These are phyloP conservation scores for Poa pratensis DNA, from an alignment of 176 grass and related monocot species.

Conservation along the genomic window DNA sequence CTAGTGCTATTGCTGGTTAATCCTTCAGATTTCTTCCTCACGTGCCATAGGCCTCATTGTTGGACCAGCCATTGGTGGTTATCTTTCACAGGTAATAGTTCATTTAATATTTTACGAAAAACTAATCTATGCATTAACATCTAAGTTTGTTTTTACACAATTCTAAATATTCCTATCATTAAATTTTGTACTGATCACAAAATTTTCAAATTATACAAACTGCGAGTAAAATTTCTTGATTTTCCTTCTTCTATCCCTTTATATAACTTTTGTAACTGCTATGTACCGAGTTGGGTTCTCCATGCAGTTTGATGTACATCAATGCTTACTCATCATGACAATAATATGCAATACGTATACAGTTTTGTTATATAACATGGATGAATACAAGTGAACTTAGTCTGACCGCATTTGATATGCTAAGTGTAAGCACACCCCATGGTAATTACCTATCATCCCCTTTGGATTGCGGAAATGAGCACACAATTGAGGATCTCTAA, in stretches of 20 bases:
- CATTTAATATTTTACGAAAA: background rate
- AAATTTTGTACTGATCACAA: background rate
- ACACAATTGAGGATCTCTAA: background rate
- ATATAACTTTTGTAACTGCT: conserved; percentile 12
- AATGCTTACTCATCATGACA: conserved; percentile 1
- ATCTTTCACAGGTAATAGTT: conserved; percentile 62
- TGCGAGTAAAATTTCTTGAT: background rate
- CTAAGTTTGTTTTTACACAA: background rate
- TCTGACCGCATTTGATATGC: background rate
- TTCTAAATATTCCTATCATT: background rate
- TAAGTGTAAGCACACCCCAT: background rate
- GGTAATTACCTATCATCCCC: background rate
- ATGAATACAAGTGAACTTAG: background rate
- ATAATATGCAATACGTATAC: background rate
- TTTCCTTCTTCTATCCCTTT: background rate
- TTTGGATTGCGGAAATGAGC: background rate
- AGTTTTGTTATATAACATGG: conserved; percentile 4
- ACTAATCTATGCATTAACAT: background rate
- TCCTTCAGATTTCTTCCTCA: conserved; percentile 57
- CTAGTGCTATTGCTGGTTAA: background rate
- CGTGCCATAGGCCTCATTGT: conserved; percentile 65
- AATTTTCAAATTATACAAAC: conserved; percentile 3
- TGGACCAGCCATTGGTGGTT: conserved; percentile 76
- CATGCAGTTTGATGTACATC: background rate
- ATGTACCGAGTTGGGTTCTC: background rate